These are phyloP conservation scores for Xylaria polymorpha DNA, from an alignment of 2,329 filamentous ascomycete genomes.

Conservation along the genomic window DNA sequence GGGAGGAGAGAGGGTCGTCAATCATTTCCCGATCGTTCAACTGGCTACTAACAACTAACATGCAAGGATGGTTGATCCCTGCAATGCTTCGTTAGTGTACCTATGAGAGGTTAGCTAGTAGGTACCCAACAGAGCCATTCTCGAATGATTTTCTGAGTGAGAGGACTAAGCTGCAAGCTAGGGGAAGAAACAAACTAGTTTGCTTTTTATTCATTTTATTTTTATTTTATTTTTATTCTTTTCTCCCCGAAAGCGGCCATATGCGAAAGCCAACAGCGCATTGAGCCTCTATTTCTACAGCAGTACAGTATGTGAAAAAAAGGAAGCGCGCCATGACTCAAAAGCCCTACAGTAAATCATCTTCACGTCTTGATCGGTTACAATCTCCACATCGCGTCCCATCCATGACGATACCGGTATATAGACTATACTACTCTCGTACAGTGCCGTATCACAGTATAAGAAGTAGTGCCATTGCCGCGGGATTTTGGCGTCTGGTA, in stretches of 20 bases:
- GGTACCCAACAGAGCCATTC: background rate
- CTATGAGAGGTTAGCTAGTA: background rate
- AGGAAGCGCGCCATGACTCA: background rate
- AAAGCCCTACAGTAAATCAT: slow-evolving; percentile 16
- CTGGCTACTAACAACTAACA: slow-evolving; percentile 10
- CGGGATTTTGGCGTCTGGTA: background rate
- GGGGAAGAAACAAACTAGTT: background rate
- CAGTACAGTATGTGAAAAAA: background rate
- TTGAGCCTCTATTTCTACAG: background rate
- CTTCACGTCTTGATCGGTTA: slow-evolving; percentile 17
- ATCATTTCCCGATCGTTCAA: slow-evolving; percentile 18
- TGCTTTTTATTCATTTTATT: no score
- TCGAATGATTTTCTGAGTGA: background rate
- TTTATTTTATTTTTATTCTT: background rate
- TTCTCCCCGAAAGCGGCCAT: background rate
- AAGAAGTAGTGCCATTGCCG: background rate
- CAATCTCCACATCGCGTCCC: slow-evolving; percentile 15
- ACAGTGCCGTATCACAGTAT: background rate
- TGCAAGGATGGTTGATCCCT: slow-evolving; percentile 25
- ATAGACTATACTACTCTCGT: background rate
- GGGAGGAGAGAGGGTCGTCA: slow-evolving; percentile 22
- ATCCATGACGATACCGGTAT: background rate
- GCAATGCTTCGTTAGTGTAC: slow-evolving; percentile 13
- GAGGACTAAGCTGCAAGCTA: background rate
- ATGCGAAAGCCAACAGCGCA: background rate